These are phyloP conservation scores for Silene noctiflora DNA, from an alignment of 179 eudicot genomes.

Conservation along the genomic window DNA sequence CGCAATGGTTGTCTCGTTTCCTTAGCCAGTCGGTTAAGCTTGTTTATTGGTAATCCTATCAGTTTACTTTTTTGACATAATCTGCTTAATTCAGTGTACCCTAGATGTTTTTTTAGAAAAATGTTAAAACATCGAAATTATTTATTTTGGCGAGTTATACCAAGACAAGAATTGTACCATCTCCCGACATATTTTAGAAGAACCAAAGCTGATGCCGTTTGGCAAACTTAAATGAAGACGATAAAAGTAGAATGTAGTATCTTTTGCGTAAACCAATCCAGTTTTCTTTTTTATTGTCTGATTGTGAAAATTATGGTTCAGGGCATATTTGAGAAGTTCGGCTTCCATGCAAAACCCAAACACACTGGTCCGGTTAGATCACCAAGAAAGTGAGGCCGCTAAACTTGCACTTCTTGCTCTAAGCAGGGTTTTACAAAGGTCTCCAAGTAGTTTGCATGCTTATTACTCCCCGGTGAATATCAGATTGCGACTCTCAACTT, in stretches of 20 bases:
- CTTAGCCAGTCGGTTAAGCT: too few species aligned
- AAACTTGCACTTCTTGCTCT: neutral
- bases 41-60: too few species aligned
- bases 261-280: neutral
- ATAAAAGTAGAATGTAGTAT: neutral
- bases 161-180: neutral
- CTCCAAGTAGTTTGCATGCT: neutral
- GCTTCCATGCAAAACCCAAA: slow-evolving; percentile 20
- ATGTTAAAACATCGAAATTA: neutral
- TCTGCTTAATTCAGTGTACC: too few species aligned
- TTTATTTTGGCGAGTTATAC: neutral
- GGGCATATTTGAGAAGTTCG: slow-evolving; percentile 59
- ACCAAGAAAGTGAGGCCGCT: neutral
- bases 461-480: neutral
- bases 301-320: slow-evolving; percentile 26
- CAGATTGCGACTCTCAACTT: slow-evolving; percentile 13
- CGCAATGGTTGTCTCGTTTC: too few species aligned
- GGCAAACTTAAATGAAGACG: neutral
- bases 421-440: neutral
- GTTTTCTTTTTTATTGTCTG: neutral
- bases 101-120: too few species aligned
- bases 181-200: neutral
- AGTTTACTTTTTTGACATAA: too few species aligned
- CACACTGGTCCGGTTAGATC: neutral
- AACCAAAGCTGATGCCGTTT: neutral